These are phyloP conservation scores for Venturia aucupariae DNA, from an alignment of 2,329 filamentous ascomycete species.

Conservation along the genomic window DNA sequence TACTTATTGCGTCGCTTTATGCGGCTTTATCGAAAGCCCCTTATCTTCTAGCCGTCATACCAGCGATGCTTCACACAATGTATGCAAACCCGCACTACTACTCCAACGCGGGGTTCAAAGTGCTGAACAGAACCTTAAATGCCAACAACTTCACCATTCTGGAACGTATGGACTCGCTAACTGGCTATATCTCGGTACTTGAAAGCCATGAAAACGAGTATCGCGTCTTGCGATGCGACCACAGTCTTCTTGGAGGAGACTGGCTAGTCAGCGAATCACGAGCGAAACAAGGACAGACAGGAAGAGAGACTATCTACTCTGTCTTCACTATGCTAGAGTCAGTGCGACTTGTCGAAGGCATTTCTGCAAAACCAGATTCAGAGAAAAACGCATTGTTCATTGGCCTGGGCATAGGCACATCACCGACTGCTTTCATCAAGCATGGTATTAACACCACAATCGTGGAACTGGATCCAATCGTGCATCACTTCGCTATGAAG, in stretches of 20 bases:
- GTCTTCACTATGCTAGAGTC: conserved; percentile 96
- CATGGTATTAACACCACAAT: conserved; percentile 91
- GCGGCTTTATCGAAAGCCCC: conserved; percentile 59
- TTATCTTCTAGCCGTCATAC: conserved; percentile 56
- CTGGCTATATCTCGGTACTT: conserved; percentile 85
- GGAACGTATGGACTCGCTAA: conserved; percentile 75
- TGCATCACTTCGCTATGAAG: conserved; percentile 70
- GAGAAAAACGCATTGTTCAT: conserved; percentile 76
- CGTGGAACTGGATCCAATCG: conserved; percentile 86
- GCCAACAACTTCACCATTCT: conserved; percentile 63
- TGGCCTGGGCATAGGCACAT: conserved; percentile 86
- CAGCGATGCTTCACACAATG: conserved; percentile 62
- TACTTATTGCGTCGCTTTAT: conserved; percentile 57
- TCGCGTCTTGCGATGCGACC: conserved; percentile 81
- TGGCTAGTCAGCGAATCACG: conserved; percentile 55
- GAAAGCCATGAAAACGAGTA: conserved; percentile 65
- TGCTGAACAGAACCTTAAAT: conserved; percentile 57
- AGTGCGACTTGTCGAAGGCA: conserved; percentile 64
- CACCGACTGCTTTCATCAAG: conserved; percentile 72
- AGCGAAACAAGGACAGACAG: conserved; percentile 34
- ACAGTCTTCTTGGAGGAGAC: conserved; percentile 86
- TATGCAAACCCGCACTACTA: conserved; percentile 67
- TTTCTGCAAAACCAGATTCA: conserved; percentile 43
- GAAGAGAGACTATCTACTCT: conserved; percentile 83
- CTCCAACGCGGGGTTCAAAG: conserved; percentile 47